These are phyloP conservation scores for Ustilago tritici DNA, from an alignment of 1,284 basidiomycete species.

Conservation along the genomic window DNA sequence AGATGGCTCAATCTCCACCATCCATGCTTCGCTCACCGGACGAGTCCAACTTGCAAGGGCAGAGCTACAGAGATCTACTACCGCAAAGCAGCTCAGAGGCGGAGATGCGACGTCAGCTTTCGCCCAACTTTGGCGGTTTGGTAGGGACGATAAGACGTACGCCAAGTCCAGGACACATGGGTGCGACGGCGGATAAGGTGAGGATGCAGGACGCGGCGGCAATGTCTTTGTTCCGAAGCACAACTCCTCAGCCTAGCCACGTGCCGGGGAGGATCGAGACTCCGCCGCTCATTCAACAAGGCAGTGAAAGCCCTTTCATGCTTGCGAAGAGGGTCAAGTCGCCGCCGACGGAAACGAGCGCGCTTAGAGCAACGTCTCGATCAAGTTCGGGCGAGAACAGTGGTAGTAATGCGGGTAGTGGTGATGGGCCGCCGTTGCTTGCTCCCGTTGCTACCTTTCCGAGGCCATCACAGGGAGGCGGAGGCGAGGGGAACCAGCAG, in stretches of 20 bases:
- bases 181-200: slow-evolving; percentile 31
- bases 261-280: slow-evolving; percentile 46
- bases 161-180: slow-evolving; percentile 20
- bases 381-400: background rate
- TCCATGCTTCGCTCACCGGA: slow-evolving; percentile 8
- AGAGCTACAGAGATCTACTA: background rate
- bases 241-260: slow-evolving; percentile 34
- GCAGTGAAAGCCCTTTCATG: slow-evolving; percentile 25
- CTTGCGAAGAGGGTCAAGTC: slow-evolving; percentile 7
- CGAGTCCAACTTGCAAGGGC: background rate
- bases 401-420: background rate
- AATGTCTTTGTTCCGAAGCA: slow-evolving; percentile 41
- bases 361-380: background rate
- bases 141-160: slow-evolving; percentile 5
- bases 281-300: slow-evolving; percentile 15
- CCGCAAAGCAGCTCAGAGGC: slow-evolving; percentile 8
- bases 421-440: slow-evolving; percentile 23
- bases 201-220: slow-evolving; percentile 43
- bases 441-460: slow-evolving; percentile 31
- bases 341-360: background rate
- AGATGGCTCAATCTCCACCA: slow-evolving; percentile 12
- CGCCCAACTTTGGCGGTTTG: slow-evolving; percentile 7
- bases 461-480: background rate
- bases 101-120: slow-evolving; percentile 19
- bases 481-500: background rate